These are phyloP conservation scores for Primulina tabacum DNA, from an alignment of 257 asterid species.

Conservation along the genomic window DNA sequence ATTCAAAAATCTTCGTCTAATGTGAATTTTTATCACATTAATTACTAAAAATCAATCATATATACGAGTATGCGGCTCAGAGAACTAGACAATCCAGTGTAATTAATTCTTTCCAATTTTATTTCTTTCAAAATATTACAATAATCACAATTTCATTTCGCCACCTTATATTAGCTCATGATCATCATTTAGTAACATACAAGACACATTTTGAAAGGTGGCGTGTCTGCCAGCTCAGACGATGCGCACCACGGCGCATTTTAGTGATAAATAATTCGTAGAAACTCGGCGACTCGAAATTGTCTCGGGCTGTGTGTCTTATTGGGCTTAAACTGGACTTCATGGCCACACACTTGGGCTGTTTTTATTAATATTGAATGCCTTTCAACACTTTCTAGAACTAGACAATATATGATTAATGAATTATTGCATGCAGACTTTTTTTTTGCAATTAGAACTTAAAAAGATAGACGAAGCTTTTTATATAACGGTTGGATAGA, in stretches of 20 bases:
- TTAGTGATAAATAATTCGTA: background rate
- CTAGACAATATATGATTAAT: too few relatives aligned
- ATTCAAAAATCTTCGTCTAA: background rate
- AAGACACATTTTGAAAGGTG: constrained; percentile 19
- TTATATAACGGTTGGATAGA: too few relatives aligned
- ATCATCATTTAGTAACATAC: background rate
- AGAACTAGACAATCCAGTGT: constrained; percentile 10
- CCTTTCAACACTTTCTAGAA: too few relatives aligned
- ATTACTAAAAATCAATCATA: background rate
- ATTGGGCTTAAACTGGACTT: background rate
- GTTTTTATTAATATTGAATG: too few relatives aligned
- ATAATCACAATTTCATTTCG: background rate
- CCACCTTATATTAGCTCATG: background rate
- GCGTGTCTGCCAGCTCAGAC: constrained; percentile 45
- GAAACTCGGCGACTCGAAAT: background rate
- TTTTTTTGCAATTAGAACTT: too few relatives aligned
- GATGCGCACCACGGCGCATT: constrained; percentile 29
- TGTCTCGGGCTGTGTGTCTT: background rate
- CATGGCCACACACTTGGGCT: background rate
- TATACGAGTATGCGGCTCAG: background rate
- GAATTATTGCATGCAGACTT: too few relatives aligned
- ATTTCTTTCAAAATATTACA: background rate
- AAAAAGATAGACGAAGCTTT: too few relatives aligned
- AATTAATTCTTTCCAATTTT: background rate
- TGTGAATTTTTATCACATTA: too few relatives aligned